Evolutionary conservation across 163 green algal species (phyloP), one percentile per base, ranked within the genome.

Genomic region (Chlamydomonas reinhardtii): DNA sequence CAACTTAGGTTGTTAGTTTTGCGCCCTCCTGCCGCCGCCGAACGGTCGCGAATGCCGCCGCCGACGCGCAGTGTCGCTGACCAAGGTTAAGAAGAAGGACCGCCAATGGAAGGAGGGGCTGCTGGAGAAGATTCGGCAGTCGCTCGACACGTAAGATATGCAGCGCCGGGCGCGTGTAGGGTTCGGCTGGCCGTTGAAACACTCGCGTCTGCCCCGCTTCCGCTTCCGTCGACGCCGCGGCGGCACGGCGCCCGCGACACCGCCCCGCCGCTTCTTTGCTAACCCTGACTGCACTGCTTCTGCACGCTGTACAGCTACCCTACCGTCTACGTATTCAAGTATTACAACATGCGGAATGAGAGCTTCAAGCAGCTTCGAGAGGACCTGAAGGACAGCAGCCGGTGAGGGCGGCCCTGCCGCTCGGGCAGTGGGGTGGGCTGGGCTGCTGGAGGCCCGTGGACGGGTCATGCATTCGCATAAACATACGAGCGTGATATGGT

Each of bases 81-180:
- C 97, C 22, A 97, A 98, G 88, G 93, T 96, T 27, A 98, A 98
- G 89, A 99, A 99, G 93, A 99, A 99, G 90, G 93, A 90, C 43
- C 94, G 93, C 56, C 92, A 96, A 52, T 98, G 96, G 95, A 99
- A 99, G 90, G 95, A 96, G 68, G 94, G 93, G 0, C 76, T 99
- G 1, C 95, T 99, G 17, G 87, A 93, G 22, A 91, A 93, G 70
- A 94, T 97, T 6, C 93, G 95, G 35, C 92, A 94, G 19, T 84
- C 83, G 3, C 77, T 97, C 12, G 97, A 99, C 64, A 89, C 94
- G 95, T 97, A 77, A 92, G 94, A 22, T 11, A 22, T 15, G 84
- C 48, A 14, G 48, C 48, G 9, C 19, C 6, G 6, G 48, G 48
- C 11, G 48, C 48, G 48, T 56, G 12, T 22, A 56, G 48, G 48